Conservation (phyloP, 179 eudicot species). For the Corrigiola litoralis region DNA sequence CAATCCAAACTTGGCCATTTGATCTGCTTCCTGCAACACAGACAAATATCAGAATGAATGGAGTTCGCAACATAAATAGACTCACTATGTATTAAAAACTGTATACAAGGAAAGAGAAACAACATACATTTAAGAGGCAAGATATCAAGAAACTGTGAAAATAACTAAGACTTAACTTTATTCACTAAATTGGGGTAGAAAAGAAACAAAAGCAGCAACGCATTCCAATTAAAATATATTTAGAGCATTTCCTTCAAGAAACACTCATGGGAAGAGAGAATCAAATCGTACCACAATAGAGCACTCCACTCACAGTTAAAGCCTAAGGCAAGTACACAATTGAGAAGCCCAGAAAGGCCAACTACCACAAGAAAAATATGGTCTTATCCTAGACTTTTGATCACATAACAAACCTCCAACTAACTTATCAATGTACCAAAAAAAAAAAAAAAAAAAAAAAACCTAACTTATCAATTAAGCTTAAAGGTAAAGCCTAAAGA, state of each 20-base stretch:
- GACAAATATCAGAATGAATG: conserved; percentile 8
- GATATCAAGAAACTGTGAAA: not conserved
- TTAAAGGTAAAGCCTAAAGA: not conserved
- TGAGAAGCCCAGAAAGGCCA: too few species aligned
- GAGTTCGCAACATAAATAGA: not conserved
- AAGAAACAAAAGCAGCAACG: conserved; percentile 7
- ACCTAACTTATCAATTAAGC: too few species aligned
- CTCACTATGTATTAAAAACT: too few species aligned
- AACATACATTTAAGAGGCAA: not conserved
- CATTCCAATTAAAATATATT: not conserved
- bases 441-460: too few species aligned
- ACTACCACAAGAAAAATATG: too few species aligned
- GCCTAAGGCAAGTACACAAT: not conserved
- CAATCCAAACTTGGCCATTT: conserved; percentile 64
- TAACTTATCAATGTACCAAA: too few species aligned
- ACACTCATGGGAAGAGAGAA: not conserved
- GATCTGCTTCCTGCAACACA: conserved; percentile 48
- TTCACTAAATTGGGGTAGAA: not conserved
- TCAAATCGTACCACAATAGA: not conserved
- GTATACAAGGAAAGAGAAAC: not conserved
- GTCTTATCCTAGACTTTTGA: too few species aligned
- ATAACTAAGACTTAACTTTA: not conserved
- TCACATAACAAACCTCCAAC: too few species aligned
- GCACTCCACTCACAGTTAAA: too few species aligned
- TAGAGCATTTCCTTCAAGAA: not conserved